phyloP scores from a whole-genome alignment of 1,284 basidiomycete genomes.

The Sporisorium iseilematis-ciliati region DNA sequence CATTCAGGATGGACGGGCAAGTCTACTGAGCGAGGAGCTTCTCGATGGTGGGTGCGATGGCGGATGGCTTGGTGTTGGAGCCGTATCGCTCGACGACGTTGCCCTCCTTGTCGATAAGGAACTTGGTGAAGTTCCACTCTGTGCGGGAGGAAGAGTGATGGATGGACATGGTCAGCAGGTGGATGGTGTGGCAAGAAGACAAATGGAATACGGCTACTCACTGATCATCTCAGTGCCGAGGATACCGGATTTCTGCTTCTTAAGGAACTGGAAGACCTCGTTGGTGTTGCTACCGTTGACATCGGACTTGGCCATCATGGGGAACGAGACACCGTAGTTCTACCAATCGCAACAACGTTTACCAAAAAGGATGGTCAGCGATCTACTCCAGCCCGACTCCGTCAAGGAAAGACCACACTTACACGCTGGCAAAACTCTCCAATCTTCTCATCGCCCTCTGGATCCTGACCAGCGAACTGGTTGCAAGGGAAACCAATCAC shows the following conservation, averaged over 20 bases:
- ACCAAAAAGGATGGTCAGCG: background rate
- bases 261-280: slow-evolving; percentile 87
- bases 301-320: slow-evolving; percentile 73
- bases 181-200: background rate
- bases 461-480: slow-evolving; percentile 75
- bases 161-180: background rate
- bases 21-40: slow-evolving; percentile 70
- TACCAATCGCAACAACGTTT: background rate
- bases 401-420: slow-evolving; percentile 11
- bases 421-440: slow-evolving; percentile 63
- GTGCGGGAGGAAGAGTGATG: background rate
- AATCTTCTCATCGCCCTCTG: slow-evolving; percentile 63
- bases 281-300: slow-evolving; percentile 85
- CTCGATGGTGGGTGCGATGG: slow-evolving; percentile 77
- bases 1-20: background rate
- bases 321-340: slow-evolving; percentile 69
- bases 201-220: slow-evolving; percentile 10
- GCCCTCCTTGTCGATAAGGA: slow-evolving; percentile 73
- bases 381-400: background rate
- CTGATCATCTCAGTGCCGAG: slow-evolving; percentile 81
- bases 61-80: slow-evolving; percentile 80
- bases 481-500: slow-evolving; percentile 93
- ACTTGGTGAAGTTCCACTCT: slow-evolving; percentile 73
- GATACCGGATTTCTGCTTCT: slow-evolving; percentile 80
- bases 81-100: slow-evolving; percentile 83